Base-by-base conservation (phyloP, 140 eudicot genomes). In the Stevia rebaudiana region DNA sequence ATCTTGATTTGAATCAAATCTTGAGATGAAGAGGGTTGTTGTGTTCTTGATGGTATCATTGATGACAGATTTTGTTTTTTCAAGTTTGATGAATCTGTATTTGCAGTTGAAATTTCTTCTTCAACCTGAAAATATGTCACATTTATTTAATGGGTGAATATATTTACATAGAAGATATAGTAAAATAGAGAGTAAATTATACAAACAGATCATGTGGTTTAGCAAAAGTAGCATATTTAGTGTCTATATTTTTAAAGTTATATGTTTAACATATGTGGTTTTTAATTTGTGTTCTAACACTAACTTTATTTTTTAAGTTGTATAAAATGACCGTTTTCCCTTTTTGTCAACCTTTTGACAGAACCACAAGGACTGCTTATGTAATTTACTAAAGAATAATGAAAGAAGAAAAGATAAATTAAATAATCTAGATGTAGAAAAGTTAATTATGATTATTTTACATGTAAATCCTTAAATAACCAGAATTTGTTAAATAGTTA, bases 1-100 rank as follows among this genome's bases (percentile, higher is more conserved):
- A 82, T 78, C 75, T 76, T 90, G 37, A 80, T 67, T 64, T 82
- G 89, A 63, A 74, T 84, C 24, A 68, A 77, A 9, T 90, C 95
- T 56, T 80, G 76, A 46, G 69, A 71, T 59, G 74, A 66, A 31
- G 87, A 80, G 46, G 72, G 76, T 13, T 82, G 88, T 41, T 81
- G 12, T 62, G 80, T 80, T 79, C 86, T 74, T 43, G 83, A 70
- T 41, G 94, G 94, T 74, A 90, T 84, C 80, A 86, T 90, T 67
- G 84, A 75, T 61, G 65, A 74, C 60, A 87, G 86, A 76, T 82
- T 84, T 61, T 74, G 75, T 62, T 79, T 84, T 53, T 84, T 78
- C 86, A 83, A 76, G 1, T 72, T 74, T 36, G 75, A 67, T 55
- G 78, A 28, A 73, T 79, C 83, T 71, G 73, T 73, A 57, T 64